Conservation (phyloP, 2,329 filamentous ascomycete species). For the Xylaria arbuscula region DNA sequence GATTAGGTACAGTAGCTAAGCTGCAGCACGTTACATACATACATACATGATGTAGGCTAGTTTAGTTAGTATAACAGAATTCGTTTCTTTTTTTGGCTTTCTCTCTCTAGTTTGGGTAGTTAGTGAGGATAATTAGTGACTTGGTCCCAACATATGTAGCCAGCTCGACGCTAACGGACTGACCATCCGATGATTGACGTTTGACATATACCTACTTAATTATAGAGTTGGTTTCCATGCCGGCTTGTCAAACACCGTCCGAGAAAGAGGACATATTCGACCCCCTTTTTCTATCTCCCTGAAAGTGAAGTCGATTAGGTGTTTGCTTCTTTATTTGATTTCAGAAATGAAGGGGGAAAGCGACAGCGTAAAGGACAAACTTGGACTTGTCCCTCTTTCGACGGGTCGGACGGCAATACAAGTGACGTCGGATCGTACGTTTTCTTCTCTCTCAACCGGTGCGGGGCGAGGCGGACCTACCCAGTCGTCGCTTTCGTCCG, state of each 20-base stretch:
- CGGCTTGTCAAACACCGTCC: background rate
- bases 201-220: too few species aligned
- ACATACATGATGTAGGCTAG: background rate
- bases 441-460: conserved; percentile 7
- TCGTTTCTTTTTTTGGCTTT: background rate
- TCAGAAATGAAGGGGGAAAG: background rate
- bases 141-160: background rate
- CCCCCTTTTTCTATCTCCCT: background rate
- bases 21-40: background rate
- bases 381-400: background rate
- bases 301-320: background rate
- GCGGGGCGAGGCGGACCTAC: conserved; percentile 2
- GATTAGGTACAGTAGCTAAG: background rate
- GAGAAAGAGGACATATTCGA: background rate
- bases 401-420: conserved; percentile 16
- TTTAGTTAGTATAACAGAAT: background rate
- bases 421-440: background rate
- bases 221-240: background rate
- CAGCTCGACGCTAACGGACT: background rate
- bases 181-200: background rate
- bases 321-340: background rate
- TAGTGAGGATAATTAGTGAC: background rate
- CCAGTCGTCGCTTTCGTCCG: background rate
- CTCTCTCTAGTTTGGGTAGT: background rate
- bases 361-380: background rate